Evolutionary conservation across 2,329 filamentous ascomycete genomes (phyloP).

Genomic region (Aphanocladium album): DNA sequence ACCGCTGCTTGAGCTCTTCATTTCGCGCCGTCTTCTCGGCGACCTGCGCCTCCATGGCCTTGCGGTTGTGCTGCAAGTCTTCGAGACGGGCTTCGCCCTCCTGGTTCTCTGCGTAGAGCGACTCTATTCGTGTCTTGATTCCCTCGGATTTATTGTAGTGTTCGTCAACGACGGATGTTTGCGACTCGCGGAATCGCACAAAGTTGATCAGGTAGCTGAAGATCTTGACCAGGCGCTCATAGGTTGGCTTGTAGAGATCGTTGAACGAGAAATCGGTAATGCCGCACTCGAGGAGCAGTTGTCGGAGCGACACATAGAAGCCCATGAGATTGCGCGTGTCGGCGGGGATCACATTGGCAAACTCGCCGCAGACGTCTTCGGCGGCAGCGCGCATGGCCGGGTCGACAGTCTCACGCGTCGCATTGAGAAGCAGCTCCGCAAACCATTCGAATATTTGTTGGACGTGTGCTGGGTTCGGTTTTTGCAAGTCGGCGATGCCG

Average conservation of each 20-base stretch:
- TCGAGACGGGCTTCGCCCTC: slow-evolving; percentile 75
- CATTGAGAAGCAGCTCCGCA: slow-evolving; percentile 87
- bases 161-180: slow-evolving; percentile 83
- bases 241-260: slow-evolving; percentile 86
- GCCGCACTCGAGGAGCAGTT: slow-evolving; percentile 78
- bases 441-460: slow-evolving; percentile 99
- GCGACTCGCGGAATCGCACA: slow-evolving; percentile 90
- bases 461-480: slow-evolving; percentile 89
- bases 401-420: slow-evolving; percentile 86
- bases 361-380: slow-evolving; percentile 80
- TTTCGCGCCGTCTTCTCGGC: slow-evolving; percentile 82
- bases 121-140: slow-evolving; percentile 82
- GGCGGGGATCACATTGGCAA: slow-evolving; percentile 74
- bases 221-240: slow-evolving; percentile 86
- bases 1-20: slow-evolving; percentile 75
- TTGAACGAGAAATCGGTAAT: slow-evolving; percentile 91
- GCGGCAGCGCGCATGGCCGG: slow-evolving; percentile 91
- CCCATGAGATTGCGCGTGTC: slow-evolving; percentile 95
- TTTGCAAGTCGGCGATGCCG: slow-evolving; percentile 78
- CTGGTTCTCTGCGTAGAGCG: slow-evolving; percentile 79
- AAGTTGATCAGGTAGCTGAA: slow-evolving; percentile 99
- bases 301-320: slow-evolving; percentile 81
- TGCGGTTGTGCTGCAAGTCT: slow-evolving; percentile 74
- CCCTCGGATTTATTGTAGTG: slow-evolving; percentile 88
- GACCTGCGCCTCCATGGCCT: slow-evolving; percentile 74